Base-by-base conservation (phyloP, 768 basidiomycete species). In the Boletales sp. region DNA sequence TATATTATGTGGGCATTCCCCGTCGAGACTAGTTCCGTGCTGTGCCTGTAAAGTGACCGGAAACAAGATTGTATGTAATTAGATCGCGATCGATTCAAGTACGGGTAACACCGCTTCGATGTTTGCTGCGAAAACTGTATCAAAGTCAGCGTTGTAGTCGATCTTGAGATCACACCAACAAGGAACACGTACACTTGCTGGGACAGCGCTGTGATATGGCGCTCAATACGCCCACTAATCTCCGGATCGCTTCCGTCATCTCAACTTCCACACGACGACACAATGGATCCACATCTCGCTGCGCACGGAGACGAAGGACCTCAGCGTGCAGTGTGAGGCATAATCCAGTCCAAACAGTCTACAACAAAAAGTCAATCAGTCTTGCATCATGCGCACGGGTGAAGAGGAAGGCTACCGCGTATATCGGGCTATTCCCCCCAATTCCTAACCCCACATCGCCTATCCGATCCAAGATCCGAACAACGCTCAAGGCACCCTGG, bases 61-160 rank as follows among this genome's bases (percentile, higher is more conserved):
- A 8, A 30, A 14, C 7, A 17, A 12, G 36, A 17, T 18, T 37
- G 19, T 19, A 12, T 40, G 19, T 17, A 15, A 47, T 39, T 36
- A 52, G 35, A 32, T 19, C 9, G 49, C 8, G 31, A 65, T 56
- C 14, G 61, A 63, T 30, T 57, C 57, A 10, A 65, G 57, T 46
- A 61, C 19, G 41, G 66, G 50, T 8, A 66, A 25, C 17, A 66
- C 38, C 1, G 58, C 57, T 48, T 69, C 65, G 34, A 67, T 57
- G 33, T 56, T 59, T 30, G 46, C 48, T 17, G 61, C 54, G 14
- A 63, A 57, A 32, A 58, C 63, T 65, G 35, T 2, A 49, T 19
- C 40, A 25, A 32, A 15, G 13, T 17, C 6, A 5, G 4, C 35
- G n/a, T 44, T 8, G 25, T 30, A 15, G 7, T 2, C 30, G n/a